These are phyloP conservation scores for Fraxinus ornus DNA, from an alignment of 305 asterid species.

Conservation along the genomic window DNA sequence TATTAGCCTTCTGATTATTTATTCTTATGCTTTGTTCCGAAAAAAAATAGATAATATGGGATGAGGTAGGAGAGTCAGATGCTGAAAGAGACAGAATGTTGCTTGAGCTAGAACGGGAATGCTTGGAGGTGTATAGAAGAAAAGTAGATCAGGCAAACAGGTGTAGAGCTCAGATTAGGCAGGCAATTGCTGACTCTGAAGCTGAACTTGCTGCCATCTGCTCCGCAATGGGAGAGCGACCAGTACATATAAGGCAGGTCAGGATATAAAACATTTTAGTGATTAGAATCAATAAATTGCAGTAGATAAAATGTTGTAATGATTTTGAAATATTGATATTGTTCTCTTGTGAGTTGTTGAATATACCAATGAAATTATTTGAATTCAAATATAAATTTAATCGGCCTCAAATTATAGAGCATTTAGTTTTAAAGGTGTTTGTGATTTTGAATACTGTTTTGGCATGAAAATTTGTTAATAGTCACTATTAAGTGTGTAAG, in stretches of 20 bases:
- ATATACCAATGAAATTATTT: neutral
- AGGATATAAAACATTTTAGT: constrained; percentile 12
- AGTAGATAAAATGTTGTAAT: neutral
- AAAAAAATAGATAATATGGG: constrained; percentile 74
- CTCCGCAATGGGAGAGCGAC: constrained; percentile 93
- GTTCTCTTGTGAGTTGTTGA: neutral
- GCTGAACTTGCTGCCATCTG: constrained; percentile 91
- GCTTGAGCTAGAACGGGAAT: constrained; percentile 88
- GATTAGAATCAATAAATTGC: neutral
- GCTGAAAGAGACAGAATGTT: constrained; percentile 75
- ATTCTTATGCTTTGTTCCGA: constrained; percentile 5
- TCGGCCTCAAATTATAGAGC: neutral
- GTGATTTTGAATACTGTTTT: neutral
- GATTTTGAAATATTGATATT: neutral
- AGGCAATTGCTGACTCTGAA: constrained; percentile 97
- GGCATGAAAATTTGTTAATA: constrained; percentile 7
- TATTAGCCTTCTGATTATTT: neutral
- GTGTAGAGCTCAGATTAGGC: constrained; percentile 87
- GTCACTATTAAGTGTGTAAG: neutral
- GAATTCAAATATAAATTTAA: neutral
- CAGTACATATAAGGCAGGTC: constrained; percentile 92
- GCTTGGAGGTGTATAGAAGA: constrained; percentile 87
- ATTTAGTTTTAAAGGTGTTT: neutral
- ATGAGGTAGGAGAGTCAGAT: constrained; percentile 95
- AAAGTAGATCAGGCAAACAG: constrained; percentile 91